phyloP scores from a whole-genome alignment of 805 yeast species.

The Candida odintsovae region DNA sequence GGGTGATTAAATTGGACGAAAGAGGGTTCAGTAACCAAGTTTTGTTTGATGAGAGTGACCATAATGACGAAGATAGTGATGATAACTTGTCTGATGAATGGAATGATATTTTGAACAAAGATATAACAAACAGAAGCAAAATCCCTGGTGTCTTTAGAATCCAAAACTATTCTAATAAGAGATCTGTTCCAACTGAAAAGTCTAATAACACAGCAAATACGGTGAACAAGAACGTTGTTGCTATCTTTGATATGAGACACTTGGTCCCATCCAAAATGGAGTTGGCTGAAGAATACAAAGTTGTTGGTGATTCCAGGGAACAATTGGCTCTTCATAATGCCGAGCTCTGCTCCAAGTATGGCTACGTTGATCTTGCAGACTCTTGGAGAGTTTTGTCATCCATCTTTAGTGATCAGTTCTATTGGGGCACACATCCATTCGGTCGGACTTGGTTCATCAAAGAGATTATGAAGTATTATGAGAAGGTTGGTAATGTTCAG shows the following conservation, averaged over 20 bases:
- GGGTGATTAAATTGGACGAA: constrained; percentile 45
- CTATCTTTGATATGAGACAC: constrained; percentile 57
- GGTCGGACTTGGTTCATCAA: constrained; percentile 64
- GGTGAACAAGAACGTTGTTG: constrained; percentile 46
- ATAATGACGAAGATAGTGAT: constrained; percentile 30
- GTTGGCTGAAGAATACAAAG: constrained; percentile 59
- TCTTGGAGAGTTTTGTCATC: constrained; percentile 63
- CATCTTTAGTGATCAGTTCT: constrained; percentile 35
- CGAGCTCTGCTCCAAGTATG: constrained; percentile 58
- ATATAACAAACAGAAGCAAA: constrained; percentile 40
- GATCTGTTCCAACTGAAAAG: constrained; percentile 13
- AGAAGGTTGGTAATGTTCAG: constrained; percentile 61
- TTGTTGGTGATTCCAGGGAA: constrained; percentile 59
- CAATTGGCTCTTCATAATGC: constrained; percentile 66
- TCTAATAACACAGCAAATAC: constrained; percentile 15
- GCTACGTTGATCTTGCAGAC: constrained; percentile 57
- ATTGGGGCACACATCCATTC: constrained; percentile 80
- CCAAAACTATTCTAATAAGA: constrained; percentile 12
- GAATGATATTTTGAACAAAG: constrained; percentile 58
- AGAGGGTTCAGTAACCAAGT: constrained; percentile 41
- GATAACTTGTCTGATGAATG: constrained; percentile 65
- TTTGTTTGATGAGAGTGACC: constrained; percentile 16
- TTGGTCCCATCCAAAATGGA: constrained; percentile 73
- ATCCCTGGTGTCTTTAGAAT: constrained; percentile 40
- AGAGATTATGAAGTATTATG: constrained; percentile 60